phyloP scores from a whole-genome alignment of 768 basidiomycete species.

The Mycena chlorophos region DNA sequence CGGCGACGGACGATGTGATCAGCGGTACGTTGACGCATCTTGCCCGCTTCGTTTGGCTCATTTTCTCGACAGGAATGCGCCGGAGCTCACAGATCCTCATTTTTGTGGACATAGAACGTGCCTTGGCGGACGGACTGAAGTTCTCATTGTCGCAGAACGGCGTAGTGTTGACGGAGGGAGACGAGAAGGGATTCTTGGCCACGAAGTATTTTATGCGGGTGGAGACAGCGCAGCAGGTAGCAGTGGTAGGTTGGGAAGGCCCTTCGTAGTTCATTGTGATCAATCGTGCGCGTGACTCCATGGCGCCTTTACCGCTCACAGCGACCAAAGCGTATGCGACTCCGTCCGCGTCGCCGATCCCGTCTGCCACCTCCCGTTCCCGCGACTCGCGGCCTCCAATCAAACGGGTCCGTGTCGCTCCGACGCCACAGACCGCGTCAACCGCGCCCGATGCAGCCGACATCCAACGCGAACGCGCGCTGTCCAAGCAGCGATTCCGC shows the following conservation, averaged over 20 bases:
- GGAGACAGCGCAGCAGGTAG: slow-evolving; percentile 45
- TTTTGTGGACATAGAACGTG: slow-evolving; percentile 74
- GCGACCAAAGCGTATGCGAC: slow-evolving; percentile 12
- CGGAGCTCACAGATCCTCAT: slow-evolving; percentile 75
- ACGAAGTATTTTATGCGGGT: slow-evolving; percentile 72
- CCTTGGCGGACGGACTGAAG: slow-evolving; percentile 63
- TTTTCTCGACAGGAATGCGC: slow-evolving; percentile 67
- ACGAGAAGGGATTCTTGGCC: slow-evolving; percentile 58
- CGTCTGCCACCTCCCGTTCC: neutral
- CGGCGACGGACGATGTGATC: slow-evolving; percentile 62
- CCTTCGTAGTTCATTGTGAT: too few species aligned
- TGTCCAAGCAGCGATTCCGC: slow-evolving; percentile 55
- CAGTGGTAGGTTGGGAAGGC: slow-evolving; percentile 34
- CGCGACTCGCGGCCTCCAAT: neutral
- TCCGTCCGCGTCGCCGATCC: neutral
- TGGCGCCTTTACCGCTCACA: slow-evolving; percentile 49
- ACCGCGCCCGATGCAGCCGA: slow-evolving; percentile 30
- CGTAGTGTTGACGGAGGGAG: slow-evolving; percentile 83
- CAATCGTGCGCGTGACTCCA: slow-evolving; percentile 15
- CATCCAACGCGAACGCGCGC: slow-evolving; percentile 56
- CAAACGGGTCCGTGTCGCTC: neutral
- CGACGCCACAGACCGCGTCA: slow-evolving; percentile 19
- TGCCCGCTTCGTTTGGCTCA: neutral
- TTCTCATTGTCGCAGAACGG: slow-evolving; percentile 86
- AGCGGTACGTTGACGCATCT: slow-evolving; percentile 58